phyloP scores from a whole-genome alignment of 208 protist species.

The Naegleria lovaniensis region DNA sequence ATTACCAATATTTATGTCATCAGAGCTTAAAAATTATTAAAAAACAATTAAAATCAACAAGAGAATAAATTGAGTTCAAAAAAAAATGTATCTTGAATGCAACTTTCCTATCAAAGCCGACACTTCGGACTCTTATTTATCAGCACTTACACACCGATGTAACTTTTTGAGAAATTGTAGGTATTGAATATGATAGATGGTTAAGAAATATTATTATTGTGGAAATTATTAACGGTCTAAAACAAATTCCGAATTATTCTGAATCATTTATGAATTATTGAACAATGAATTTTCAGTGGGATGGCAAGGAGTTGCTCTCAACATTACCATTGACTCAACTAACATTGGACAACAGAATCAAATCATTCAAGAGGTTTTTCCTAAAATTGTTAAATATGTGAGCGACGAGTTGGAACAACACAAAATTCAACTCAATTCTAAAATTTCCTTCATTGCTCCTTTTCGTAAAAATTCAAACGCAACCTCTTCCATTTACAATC shows the following conservation, averaged over 20 bases:
- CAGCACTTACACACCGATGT: background rate
- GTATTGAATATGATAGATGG: background rate
- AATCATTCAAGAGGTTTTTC: background rate
- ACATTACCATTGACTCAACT: background rate
- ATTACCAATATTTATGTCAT: too few relatives aligned
- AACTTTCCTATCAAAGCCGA: background rate
- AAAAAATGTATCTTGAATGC: background rate
- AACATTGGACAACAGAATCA: background rate
- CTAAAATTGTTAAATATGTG: background rate
- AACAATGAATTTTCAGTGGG: background rate
- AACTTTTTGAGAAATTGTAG: background rate
- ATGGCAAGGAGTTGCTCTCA: background rate
- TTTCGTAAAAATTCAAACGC: background rate
- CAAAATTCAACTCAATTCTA: background rate
- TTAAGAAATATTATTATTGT: background rate
- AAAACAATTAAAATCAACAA: too few relatives aligned
- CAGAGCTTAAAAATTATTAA: too few relatives aligned
- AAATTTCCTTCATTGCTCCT: background rate
- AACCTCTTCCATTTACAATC: background rate
- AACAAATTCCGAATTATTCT: background rate
- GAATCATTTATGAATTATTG: too few relatives aligned
- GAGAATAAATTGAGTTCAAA: too few relatives aligned
- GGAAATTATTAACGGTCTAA: too few relatives aligned
- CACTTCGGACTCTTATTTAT: background rate
- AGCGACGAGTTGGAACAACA: background rate